A percentile compares a stretch with the other conserved stretches of the same genome.
Conservation (phyloP, 1,284 basidiomycete species). For the Afroboletus lepidellus region DNA sequence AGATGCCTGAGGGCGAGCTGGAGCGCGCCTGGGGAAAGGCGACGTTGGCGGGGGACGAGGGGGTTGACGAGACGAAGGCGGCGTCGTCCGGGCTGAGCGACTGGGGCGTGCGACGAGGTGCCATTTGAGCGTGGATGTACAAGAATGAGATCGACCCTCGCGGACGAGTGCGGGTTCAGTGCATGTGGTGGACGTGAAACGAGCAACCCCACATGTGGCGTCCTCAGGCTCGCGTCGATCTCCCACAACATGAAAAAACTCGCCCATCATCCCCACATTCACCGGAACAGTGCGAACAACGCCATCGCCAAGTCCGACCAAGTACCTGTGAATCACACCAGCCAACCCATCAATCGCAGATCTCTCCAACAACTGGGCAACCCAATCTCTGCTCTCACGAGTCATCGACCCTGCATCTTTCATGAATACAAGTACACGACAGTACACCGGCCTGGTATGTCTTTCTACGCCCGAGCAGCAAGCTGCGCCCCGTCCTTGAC, state of each 20-base stretch:
- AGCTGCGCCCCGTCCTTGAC: slow-evolving; percentile 14
- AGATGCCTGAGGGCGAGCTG: slow-evolving; percentile 39
- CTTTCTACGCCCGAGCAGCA: neutral
- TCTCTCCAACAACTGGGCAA: neutral
- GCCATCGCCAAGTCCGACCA: too few relatives aligned
- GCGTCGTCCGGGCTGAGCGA: slow-evolving; percentile 33
- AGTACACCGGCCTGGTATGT: neutral
- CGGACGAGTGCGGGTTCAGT: too few relatives aligned
- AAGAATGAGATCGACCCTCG: neutral
- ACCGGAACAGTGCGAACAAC: too few relatives aligned
- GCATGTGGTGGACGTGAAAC: slow-evolving; percentile 19
- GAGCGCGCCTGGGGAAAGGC: slow-evolving; percentile 32
- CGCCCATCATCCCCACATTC: too few relatives aligned
- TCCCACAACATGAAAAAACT: too few relatives aligned
- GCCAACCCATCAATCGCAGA: neutral
- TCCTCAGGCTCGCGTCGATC: too few relatives aligned
- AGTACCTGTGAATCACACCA: neutral
- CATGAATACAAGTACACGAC: neutral
- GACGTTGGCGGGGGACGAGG: slow-evolving; percentile 28
- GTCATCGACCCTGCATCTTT: neutral
- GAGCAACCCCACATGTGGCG: too few relatives aligned
- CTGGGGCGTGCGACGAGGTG: slow-evolving; percentile 27
- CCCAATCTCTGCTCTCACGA: neutral
- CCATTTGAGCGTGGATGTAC: slow-evolving; percentile 20
- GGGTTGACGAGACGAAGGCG: slow-evolving; percentile 15